Percentiles rank a stretch among this genome's conserved stretches.
Conservation (phyloP, 345 rosid genomes). For the Euphorbia pulcherrima region DNA sequence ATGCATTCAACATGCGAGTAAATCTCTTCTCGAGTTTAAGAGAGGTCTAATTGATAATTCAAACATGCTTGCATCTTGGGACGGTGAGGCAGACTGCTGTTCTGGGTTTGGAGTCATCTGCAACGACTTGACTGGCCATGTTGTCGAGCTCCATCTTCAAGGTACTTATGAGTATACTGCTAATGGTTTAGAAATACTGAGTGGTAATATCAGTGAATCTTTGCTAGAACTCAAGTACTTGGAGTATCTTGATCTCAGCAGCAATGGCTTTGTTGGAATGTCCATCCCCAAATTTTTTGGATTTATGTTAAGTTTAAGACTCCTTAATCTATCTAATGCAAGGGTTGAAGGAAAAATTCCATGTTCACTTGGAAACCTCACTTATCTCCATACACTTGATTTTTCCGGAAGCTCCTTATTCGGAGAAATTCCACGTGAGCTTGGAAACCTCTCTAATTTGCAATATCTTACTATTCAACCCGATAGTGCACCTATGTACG, state of each 20-base stretch:
- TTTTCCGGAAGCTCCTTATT: neutral
- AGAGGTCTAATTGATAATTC: too few relatives aligned
- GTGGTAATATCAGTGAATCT: constrained; percentile 22
- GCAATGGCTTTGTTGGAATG: constrained; percentile 10
- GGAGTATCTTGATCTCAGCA: constrained; percentile 22
- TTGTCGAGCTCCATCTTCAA: constrained; percentile 11
- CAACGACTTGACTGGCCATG: constrained; percentile 17
- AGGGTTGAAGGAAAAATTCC: constrained; percentile 23
- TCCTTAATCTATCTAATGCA: constrained; percentile 21
- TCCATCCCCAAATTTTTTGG: constrained; percentile 11
- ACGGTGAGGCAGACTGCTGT: constrained; percentile 22
- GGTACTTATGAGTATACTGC: neutral
- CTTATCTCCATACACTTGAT: constrained; percentile 10
- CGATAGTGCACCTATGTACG: too few relatives aligned
- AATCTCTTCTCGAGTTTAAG: constrained; percentile 21
- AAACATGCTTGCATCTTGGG: too few relatives aligned
- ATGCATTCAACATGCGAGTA: too few relatives aligned
- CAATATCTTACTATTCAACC: too few relatives aligned
- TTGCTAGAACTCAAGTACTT: constrained; percentile 21
- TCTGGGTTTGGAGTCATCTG: constrained; percentile 24
- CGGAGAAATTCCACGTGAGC: constrained; percentile 22
- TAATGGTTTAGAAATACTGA: neutral
- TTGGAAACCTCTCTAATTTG: constrained; percentile 17
- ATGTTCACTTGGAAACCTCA: constrained; percentile 25
- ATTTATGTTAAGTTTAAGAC: constrained; percentile 2